Evolutionary conservation across 495 filamentous ascomycete genomes (phyloP).

Genomic region (Peziza echinospora): DNA sequence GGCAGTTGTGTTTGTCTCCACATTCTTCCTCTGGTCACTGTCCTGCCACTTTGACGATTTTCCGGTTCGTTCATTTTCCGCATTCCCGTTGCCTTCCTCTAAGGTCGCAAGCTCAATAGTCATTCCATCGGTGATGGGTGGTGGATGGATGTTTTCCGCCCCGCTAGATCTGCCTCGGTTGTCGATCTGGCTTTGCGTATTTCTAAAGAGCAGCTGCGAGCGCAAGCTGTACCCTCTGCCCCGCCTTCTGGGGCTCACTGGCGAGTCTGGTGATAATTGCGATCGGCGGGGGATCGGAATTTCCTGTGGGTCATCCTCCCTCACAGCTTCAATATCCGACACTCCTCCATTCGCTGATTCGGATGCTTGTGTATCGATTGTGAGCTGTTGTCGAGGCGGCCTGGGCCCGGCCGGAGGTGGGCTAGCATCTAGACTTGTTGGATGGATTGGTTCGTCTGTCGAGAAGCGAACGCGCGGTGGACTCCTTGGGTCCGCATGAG

Average conservation of each 20-base stretch:
- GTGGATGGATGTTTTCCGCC: neutral
- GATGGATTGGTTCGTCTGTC: too few relatives aligned
- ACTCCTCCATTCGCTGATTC: neutral
- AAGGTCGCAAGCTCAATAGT: neutral
- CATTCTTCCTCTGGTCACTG: neutral
- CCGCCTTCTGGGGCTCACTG: conserved; percentile 6
- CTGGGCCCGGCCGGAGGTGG: too few relatives aligned
- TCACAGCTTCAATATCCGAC: neutral
- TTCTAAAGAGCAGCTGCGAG: neutral
- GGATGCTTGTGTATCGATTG: neutral
- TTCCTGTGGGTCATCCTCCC: neutral
- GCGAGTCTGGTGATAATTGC: neutral
- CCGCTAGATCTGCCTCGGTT: neutral
- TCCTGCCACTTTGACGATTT: neutral
- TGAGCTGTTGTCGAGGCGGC: too few relatives aligned
- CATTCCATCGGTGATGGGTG: neutral
- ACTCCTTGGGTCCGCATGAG: too few relatives aligned
- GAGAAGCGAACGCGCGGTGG: too few relatives aligned
- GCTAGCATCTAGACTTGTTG: too few relatives aligned
- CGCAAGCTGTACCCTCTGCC: neutral
- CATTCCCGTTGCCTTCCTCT: too few relatives aligned
- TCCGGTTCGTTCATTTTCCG: too few relatives aligned
- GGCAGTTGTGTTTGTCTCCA: neutral
- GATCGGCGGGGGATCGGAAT: neutral
- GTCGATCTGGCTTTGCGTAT: neutral